Conservation (phyloP, 2,329 filamentous ascomycete genomes). For the Calonectria ilicicola region DNA sequence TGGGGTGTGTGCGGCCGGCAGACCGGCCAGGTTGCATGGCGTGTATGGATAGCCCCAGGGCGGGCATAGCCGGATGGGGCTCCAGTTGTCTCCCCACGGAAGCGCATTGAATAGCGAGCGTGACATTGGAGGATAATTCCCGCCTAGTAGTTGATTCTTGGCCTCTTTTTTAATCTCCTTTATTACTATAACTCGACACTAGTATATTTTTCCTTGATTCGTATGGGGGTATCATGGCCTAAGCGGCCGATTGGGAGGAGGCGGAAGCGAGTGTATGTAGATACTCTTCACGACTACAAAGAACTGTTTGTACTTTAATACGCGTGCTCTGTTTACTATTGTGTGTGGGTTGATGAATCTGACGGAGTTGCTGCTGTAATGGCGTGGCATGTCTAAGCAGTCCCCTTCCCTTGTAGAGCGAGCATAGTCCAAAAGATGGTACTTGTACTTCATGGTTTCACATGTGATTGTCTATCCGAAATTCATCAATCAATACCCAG, state of each 20-base stretch:
- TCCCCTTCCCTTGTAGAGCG: too few species aligned
- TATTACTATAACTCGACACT: conserved; percentile 6
- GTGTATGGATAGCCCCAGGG: conserved; percentile 51
- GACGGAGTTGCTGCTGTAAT: too few species aligned
- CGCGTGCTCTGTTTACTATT: too few species aligned
- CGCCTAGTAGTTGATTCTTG: conserved; percentile 27
- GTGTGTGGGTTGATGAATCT: neutral
- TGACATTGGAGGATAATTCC: conserved; percentile 38
- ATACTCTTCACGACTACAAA: conserved; percentile 31
- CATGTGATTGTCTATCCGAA: neutral
- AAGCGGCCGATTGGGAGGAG: conserved; percentile 21
- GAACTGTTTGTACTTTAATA: conserved; percentile 30
- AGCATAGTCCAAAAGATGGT: neutral
- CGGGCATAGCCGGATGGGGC: conserved; percentile 3
- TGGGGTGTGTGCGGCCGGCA: neutral
- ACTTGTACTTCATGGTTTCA: neutral
- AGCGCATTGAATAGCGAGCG: conserved; percentile 46
- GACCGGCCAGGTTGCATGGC: conserved; percentile 40
- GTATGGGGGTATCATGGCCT: conserved; percentile 14
- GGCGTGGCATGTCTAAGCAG: too few species aligned
- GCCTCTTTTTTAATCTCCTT: conserved; percentile 23
- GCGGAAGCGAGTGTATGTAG: conserved; percentile 11
- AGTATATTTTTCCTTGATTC: conserved; percentile 22
- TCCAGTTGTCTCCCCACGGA: conserved; percentile 46
- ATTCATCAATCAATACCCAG: neutral